phyloP scores from a whole-genome alignment of 2,329 filamentous ascomycete genomes.

The Scleromitrula shiraiana region DNA sequence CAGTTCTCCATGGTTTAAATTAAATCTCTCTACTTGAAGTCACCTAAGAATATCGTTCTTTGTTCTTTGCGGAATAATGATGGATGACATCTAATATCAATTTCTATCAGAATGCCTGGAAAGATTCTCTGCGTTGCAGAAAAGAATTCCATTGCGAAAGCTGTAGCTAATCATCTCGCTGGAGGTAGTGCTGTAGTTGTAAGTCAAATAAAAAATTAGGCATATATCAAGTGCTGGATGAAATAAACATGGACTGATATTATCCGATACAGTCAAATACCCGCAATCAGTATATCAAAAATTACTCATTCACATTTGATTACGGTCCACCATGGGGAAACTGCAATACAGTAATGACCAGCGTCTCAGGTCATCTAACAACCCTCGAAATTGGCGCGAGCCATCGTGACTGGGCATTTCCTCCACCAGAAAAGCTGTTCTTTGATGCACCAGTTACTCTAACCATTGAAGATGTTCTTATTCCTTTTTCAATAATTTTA shows the following conservation, averaged over 20 bases:
- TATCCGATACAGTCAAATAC: conserved; percentile 20
- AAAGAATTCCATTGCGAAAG: conserved; percentile 93
- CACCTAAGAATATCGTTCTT: too few species aligned
- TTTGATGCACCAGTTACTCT: conserved; percentile 74
- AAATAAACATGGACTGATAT: conserved; percentile 1
- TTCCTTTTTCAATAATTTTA: not conserved
- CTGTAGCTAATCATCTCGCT: conserved; percentile 81
- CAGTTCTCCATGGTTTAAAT: too few species aligned
- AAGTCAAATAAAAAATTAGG: conserved; percentile 31
- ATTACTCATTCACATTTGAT: conserved; percentile 85
- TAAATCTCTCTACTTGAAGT: not conserved
- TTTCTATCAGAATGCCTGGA: conserved; percentile 16
- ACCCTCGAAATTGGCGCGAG: conserved; percentile 66
- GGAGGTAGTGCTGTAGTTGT: conserved; percentile 67
- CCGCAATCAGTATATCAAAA: conserved; percentile 67
- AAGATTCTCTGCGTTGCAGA: conserved; percentile 71
- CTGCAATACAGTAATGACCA: conserved; percentile 88
- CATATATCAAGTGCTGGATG: too few species aligned
- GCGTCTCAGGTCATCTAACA: conserved; percentile 82
- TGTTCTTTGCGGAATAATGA: too few species aligned
- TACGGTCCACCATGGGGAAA: conserved; percentile 74
- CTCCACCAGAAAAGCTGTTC: conserved; percentile 61
- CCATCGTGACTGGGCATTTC: conserved; percentile 69
- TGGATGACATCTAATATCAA: not conserved
- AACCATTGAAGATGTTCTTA: conserved; percentile 55